Evolutionary conservation across 2,329 filamentous ascomycete genomes (phyloP).

Genomic region (Lachnellula subtilissima): DNA sequence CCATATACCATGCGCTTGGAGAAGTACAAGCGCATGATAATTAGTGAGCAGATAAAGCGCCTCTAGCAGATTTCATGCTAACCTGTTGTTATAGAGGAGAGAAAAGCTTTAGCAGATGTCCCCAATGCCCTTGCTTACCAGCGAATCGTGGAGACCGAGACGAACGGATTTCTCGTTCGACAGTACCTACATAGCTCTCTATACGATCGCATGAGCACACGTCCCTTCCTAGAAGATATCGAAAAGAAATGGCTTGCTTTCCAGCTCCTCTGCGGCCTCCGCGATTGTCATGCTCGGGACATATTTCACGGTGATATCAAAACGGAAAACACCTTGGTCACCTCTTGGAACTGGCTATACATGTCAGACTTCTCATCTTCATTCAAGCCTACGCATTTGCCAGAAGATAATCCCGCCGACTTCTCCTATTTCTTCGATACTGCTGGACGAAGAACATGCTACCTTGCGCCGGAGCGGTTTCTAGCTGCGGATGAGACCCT

Average conservation of each 20-base stretch:
- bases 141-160: constrained; percentile 84
- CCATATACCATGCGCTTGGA: constrained; percentile 80
- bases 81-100: constrained; percentile 57
- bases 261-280: constrained; percentile 84
- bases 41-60: constrained; percentile 49
- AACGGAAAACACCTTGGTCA: constrained; percentile 93
- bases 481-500: constrained; percentile 64
- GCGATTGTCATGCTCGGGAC: constrained; percentile 84
- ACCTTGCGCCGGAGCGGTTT: constrained; percentile 91
- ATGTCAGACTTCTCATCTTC: constrained; percentile 94
- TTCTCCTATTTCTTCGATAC: constrained; percentile 98
- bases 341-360: constrained; percentile 99
- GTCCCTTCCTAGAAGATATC: constrained; percentile 93
- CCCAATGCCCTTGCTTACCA: constrained; percentile 91
- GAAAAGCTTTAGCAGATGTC: constrained; percentile 71
- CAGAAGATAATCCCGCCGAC: constrained; percentile 93
- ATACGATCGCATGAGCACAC: constrained; percentile 93
- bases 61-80: constrained; percentile 5
- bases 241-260: constrained; percentile 99
- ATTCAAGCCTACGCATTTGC: constrained; percentile 89
- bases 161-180: constrained; percentile 85
- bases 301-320: constrained; percentile 98
- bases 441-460: constrained; percentile 85
- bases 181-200: constrained; percentile 96
- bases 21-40: constrained; percentile 70